A percentile compares a stretch with the other conserved stretches of the same genome.
Conservation (phyloP, 306 rosid species). For the Echinosophora koreensis region DNA sequence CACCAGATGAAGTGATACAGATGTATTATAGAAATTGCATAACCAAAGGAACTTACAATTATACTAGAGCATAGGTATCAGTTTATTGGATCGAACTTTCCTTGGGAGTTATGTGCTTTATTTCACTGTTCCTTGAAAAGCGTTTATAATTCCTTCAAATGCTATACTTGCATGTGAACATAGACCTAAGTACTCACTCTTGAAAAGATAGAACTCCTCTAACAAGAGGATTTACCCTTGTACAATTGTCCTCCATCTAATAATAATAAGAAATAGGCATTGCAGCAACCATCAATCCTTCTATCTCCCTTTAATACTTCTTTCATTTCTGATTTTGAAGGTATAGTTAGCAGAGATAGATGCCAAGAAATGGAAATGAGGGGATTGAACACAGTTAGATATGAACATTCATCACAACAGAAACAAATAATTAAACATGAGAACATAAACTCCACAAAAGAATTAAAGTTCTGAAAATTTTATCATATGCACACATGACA, state of each 20-base stretch:
- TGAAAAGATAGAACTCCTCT: background rate
- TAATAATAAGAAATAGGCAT: too few species aligned
- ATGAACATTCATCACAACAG: too few species aligned
- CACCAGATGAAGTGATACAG: background rate
- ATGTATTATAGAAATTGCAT: background rate
- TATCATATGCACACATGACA: too few species aligned
- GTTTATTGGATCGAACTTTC: background rate
- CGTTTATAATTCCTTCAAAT: background rate
- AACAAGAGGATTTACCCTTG: background rate
- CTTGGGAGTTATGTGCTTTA: background rate
- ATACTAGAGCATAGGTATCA: background rate
- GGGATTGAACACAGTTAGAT: too few species aligned
- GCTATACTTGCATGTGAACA: background rate
- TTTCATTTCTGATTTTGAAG: too few species aligned
- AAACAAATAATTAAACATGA: too few species aligned
- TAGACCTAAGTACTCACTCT: background rate
- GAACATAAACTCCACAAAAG: too few species aligned
- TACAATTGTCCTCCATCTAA: background rate
- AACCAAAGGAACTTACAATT: constrained; percentile 14
- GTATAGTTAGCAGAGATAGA: too few species aligned
- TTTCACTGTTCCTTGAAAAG: background rate
- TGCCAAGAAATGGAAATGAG: too few species aligned
- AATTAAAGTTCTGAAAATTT: background rate
- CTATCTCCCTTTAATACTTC: too few species aligned
- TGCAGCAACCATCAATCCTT: background rate